Base-by-base conservation (phyloP, 2,329 filamentous ascomycete species). In the Teratosphaeriaceae sp. region DNA sequence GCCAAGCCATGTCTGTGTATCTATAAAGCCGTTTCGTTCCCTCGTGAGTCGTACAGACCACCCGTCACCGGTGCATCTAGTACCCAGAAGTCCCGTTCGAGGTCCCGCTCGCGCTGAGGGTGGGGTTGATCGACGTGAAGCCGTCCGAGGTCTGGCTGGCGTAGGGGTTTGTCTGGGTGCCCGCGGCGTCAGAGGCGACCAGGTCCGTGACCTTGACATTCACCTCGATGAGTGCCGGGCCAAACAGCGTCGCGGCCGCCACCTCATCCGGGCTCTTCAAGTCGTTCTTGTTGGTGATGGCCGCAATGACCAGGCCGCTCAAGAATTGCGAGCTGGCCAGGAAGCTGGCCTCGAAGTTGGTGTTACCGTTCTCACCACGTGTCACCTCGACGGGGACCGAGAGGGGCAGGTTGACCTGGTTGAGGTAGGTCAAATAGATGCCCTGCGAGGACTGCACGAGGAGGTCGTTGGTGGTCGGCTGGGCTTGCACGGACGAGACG, bases 281-380 rank as follows among this genome's bases (percentile, higher is more conserved):
- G 13, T 62, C 62, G 2, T 50, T 49, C 2, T 55, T 61, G 13
- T 60, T 66, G 0, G 71, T 73, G 13, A 79, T 63, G 30, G 70
- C 68, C 1, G 72, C 74, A 44, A 79, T 68, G 2, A 70, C 74
- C 21, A 79, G 52, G 0, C 74, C 75, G 18, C 73, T 63, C 56
- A 76, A 69, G 22, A 72, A 42, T 43, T 70, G 68, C 21, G 68
- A 66, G 0, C 65, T 58, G 46, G 67, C 78, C 1, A 72, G 75
- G 51, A 80, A 80, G 0, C 55, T 37, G 2, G 75, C 75, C 12
- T 71, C 55, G 49, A 80, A 77, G 1, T 60, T 63, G 38, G 41
- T 60, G 13, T 52, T 60, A 4, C 60, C 55, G 5, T 61, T 65
- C 4, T 61, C 66, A 15, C 61, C 47, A 51, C 66, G 63, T 30